phyloP scores from a whole-genome alignment of 345 rosid genomes.

The Eucalyptus microcorys region DNA sequence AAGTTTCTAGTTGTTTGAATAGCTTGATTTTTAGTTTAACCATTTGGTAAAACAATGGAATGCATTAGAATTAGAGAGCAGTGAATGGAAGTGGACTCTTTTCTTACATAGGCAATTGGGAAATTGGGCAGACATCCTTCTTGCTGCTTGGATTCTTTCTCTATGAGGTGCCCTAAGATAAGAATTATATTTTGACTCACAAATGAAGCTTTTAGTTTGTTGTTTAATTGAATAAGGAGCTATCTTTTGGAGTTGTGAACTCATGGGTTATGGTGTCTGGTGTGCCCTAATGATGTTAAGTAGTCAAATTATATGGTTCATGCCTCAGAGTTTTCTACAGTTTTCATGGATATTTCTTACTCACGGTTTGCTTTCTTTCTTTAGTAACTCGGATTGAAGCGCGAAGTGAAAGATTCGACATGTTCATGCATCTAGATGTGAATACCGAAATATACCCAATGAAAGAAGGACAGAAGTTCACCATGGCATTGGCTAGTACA shows the following conservation, averaged over 20 bases:
- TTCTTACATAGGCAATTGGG: not conserved
- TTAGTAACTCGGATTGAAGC: slow-evolving; percentile 72
- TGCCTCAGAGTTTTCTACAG: not conserved
- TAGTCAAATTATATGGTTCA: not conserved
- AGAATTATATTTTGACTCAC: not conserved
- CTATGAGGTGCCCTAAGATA: not conserved
- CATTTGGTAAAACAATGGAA: not conserved
- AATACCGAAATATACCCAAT: slow-evolving; percentile 61
- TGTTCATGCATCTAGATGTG: slow-evolving; percentile 63
- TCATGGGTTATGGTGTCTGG: not conserved
- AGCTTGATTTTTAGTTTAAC: not conserved
- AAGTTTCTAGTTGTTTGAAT: not conserved
- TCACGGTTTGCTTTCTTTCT: not conserved
- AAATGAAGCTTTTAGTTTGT: not conserved
- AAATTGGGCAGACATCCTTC: not conserved
- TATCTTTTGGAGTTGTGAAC: not conserved
- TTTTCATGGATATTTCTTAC: not conserved
- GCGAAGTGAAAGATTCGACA: slow-evolving; percentile 44
- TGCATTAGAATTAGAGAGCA: not conserved
- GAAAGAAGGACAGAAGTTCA: slow-evolving; percentile 52
- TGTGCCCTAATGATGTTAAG: not conserved
- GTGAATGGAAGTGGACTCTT: not conserved
- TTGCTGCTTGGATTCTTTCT: not conserved
- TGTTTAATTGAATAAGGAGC: not conserved
- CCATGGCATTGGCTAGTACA: slow-evolving; percentile 59